Base-by-base conservation (phyloP, 1,139 yeast genomes). In the Debaryomycetaceae sp. region DNA sequence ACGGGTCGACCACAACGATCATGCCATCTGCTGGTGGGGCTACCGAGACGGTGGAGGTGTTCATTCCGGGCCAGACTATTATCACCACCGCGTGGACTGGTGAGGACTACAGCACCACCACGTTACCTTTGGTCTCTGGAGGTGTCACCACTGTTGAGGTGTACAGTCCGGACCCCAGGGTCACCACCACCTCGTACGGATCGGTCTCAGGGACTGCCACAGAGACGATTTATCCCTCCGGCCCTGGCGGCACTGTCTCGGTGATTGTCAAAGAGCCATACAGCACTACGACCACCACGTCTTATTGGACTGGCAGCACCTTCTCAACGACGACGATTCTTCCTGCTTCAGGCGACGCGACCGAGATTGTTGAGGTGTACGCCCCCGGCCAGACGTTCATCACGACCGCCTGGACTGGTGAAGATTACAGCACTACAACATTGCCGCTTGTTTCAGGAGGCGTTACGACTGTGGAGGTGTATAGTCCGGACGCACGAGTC, bases 231-330 rank as follows among this genome's bases (percentile, higher is more conserved):
- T 6, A 6, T 6, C 9, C 9, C 14, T 9, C 25, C 16, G 6
- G 14, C 9, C 14, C 25, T 6, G 8, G 16, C 14, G 25, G 25
- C 12, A 9, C 6, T 8, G 9, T 9, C 12, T 10, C 33, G 25
- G 25, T 23, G 14, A 6, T 23, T 23, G 25, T 23, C 9, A 6
- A 23, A 13, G 25, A 23, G 12, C 25, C 25, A 9, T 23, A 23
- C 9, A 14, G 16, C 12, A 8, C 6, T 6, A 23, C 9, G 8
- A 23, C 25, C 6, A 23, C 16, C 6, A 6, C 25, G 6, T 8
- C 6, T 6, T 9, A 13, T 8, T 23, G 25, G 25, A 6, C 6
- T 8, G 25, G 8, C 12, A 9, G 16, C 9, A 9, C n/a, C n/a
- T n/a, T n/a, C n/a, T n/a, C n/a, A n/a, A n/a, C n/a, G 7, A 6